phyloP scores from a whole-genome alignment of 1,284 basidiomycete genomes.

The Cutaneotrichosporon sp. region DNA sequence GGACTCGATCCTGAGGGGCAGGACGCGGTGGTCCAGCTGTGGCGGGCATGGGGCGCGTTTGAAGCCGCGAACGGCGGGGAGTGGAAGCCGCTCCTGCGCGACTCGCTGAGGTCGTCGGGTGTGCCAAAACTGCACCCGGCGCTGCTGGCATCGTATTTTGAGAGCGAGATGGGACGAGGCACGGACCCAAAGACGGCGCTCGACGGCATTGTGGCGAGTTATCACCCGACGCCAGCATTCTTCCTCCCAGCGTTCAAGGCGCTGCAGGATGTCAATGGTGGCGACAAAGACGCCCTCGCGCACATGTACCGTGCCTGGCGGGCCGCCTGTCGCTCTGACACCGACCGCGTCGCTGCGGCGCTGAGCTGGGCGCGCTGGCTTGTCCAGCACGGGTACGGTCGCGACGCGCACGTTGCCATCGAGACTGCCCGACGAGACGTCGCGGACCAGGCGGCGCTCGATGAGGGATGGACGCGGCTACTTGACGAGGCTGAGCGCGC shows the following conservation, averaged over 20 bases:
- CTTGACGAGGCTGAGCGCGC: conserved; percentile 14
- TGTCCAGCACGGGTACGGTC: conserved; percentile 19
- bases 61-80: conserved; percentile 10
- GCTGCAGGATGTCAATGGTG: conserved; percentile 9
- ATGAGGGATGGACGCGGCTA: conserved; percentile 21
- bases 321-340: conserved; percentile 11
- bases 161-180: conserved; percentile 8
- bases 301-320: conserved; percentile 30
- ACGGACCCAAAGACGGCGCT: conserved; percentile 1
- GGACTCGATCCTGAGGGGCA: conserved; percentile 12
- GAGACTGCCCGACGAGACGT: conserved; percentile 25
- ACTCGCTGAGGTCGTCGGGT: conserved; percentile 17
- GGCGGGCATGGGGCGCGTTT: conserved; percentile 24
- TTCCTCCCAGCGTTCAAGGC: conserved; percentile 24
- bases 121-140: conserved; percentile 23
- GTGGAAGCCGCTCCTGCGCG: conserved; percentile 24
- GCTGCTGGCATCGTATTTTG: conserved; percentile 20
- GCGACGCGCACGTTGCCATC: conserved; percentile 25
- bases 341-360: conserved; percentile 23
- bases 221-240: conserved; percentile 21
- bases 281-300: conserved; percentile 15
- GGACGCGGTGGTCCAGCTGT: conserved; percentile 20
- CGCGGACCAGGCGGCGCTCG: conserved; percentile 15
- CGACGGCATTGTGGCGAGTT: conserved; percentile 13
- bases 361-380: conserved; percentile 27